phyloP scores from a whole-genome alignment of 345 rosid species.

The Salix koriyanagi region DNA sequence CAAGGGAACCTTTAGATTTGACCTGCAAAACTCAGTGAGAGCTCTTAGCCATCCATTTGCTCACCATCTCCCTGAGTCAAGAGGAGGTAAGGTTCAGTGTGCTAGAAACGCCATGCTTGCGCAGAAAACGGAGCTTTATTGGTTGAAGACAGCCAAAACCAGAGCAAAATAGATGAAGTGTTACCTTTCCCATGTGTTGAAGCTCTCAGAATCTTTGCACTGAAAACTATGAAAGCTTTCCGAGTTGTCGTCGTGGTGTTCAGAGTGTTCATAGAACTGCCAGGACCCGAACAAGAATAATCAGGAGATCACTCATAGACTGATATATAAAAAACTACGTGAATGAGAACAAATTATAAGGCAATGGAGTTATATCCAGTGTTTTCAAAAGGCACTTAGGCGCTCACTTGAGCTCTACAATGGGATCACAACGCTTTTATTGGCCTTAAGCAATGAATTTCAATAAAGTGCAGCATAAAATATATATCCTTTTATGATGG shows the following conservation, averaged over 20 bases:
- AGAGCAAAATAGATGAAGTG: neutral
- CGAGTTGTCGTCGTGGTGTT: neutral
- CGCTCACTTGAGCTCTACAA: too few relatives aligned
- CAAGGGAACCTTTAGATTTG: neutral
- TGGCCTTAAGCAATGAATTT: too few relatives aligned
- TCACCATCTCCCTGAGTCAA: constrained; percentile 19
- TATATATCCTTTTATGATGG: too few relatives aligned
- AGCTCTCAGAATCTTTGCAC: constrained; percentile 8
- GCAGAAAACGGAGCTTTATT: neutral
- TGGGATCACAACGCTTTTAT: too few relatives aligned
- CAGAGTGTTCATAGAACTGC: constrained; percentile 22
- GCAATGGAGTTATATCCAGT: neutral
- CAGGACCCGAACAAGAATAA: neutral
- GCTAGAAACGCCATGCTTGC: neutral
- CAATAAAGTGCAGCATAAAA: too few relatives aligned
- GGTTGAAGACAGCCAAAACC: neutral
- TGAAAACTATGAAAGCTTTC: neutral
- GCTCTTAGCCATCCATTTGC: constrained; percentile 7
- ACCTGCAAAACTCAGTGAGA: neutral
- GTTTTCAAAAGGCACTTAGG: too few relatives aligned
- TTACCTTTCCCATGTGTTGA: constrained; percentile 19
- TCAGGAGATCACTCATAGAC: neutral
- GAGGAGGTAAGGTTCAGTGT: neutral
- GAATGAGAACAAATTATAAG: neutral
- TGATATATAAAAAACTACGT: neutral